phyloP scores from a whole-genome alignment of 768 basidiomycete species.

The Hebeloma cylindrosporum region DNA sequence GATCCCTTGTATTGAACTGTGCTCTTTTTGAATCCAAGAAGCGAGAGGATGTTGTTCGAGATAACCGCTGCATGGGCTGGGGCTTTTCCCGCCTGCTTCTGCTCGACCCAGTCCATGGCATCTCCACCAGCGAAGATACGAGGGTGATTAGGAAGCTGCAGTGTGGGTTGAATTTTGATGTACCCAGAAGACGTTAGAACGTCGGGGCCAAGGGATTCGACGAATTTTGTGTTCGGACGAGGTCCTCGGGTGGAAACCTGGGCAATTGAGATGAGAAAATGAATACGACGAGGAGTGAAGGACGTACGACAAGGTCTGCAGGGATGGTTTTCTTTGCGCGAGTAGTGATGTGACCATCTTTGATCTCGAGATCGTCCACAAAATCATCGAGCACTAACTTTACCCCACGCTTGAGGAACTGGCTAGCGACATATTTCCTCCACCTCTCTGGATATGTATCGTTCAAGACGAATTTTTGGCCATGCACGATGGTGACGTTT shows the following conservation, averaged over 20 bases:
- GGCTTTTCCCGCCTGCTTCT: background rate
- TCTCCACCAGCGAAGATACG: conserved; percentile 69
- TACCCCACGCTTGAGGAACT: conserved; percentile 44
- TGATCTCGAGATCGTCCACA: conserved; percentile 43
- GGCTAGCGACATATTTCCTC: conserved; percentile 46
- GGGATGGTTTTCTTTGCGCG: conserved; percentile 47
- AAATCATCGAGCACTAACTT: conserved; percentile 53
- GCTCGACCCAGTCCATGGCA: conserved; percentile 48
- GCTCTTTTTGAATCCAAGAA: background rate
- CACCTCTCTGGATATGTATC: conserved; percentile 52
- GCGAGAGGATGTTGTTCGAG: background rate
- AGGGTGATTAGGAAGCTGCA: conserved; percentile 52
- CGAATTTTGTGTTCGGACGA: conserved; percentile 53
- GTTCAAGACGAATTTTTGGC: conserved; percentile 53
- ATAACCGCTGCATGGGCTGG: background rate
- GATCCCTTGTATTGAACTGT: background rate
- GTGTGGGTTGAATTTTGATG: conserved; percentile 55
- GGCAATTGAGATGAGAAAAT: background rate
- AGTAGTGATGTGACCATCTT: conserved; percentile 44
- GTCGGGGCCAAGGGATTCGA: conserved; percentile 41
- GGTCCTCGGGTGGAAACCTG: conserved; percentile 43
- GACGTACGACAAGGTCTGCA: conserved; percentile 60
- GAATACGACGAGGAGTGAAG: background rate
- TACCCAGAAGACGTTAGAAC: conserved; percentile 39
- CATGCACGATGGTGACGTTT: conserved; percentile 63